Percentiles rank a stretch among this genome's conserved stretches.
Evolutionary conservation across 352 stramenopile genomes (phyloP).

Genomic region (Phytophthora capsici): DNA sequence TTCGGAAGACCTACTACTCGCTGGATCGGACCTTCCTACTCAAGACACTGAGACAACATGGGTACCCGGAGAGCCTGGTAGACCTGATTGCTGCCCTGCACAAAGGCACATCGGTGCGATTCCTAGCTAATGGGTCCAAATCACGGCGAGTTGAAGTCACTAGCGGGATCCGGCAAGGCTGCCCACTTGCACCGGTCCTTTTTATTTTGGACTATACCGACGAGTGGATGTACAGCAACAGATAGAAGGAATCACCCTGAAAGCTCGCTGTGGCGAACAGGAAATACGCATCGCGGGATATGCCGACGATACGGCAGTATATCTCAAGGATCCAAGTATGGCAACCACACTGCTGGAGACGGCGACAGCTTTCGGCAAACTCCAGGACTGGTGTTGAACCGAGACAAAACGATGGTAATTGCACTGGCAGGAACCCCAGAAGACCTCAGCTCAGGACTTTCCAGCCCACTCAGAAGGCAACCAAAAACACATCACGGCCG

Average conservation of each 20-base stretch:
- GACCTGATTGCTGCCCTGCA: not conserved
- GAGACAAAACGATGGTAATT: not conserved
- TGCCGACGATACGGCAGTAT: slow-evolving; percentile 11
- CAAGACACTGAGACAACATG: not conserved
- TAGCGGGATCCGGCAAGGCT: slow-evolving; percentile 10
- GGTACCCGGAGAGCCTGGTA: slow-evolving; percentile 3
- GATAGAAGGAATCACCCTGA: not conserved
- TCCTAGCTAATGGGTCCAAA: slow-evolving; percentile 8
- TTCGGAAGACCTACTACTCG: slow-evolving; percentile 19
- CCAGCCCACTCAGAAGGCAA: too few relatives aligned
- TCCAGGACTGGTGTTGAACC: slow-evolving; percentile 2
- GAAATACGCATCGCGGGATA: slow-evolving; percentile 7
- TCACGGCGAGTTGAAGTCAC: not conserved
- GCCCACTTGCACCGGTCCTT: slow-evolving; percentile 4
- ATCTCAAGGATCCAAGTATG: not conserved
- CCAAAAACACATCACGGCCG: not conserved
- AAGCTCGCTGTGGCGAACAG: not conserved
- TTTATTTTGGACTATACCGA: slow-evolving; percentile 20
- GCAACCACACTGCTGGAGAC: too few relatives aligned
- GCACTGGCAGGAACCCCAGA: not conserved
- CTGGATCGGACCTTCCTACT: slow-evolving; percentile 1
- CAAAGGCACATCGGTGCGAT: not conserved
- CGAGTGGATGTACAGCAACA: not conserved
- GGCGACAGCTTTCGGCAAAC: too few relatives aligned
- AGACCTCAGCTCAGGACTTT: not conserved